A percentile compares a stretch with the other conserved stretches of the same genome.
phyloP scores from a whole-genome alignment of 768 basidiomycete species.

The Xerocomellus amylosporus region DNA sequence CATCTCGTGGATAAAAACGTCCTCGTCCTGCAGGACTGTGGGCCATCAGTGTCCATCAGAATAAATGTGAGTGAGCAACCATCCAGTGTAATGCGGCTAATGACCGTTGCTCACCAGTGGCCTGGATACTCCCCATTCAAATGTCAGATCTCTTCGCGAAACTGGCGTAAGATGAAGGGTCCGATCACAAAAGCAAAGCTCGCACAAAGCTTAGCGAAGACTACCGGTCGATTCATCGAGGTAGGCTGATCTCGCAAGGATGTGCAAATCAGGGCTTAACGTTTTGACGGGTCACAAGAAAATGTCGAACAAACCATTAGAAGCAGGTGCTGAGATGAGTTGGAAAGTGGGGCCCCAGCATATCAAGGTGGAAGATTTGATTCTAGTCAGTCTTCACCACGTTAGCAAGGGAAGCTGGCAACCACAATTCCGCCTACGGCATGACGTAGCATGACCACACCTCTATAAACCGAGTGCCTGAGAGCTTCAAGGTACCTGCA shows the following conservation, averaged over 20 bases:
- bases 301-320: slow-evolving; percentile 45
- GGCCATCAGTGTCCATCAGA: slow-evolving; percentile 71
- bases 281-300: slow-evolving; percentile 39
- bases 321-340: slow-evolving; percentile 49
- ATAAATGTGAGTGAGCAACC: slow-evolving; percentile 47
- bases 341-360: slow-evolving; percentile 57
- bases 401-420: slow-evolving; percentile 80
- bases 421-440: slow-evolving; percentile 56
- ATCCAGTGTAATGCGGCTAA: background rate
- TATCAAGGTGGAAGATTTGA: slow-evolving; percentile 61
- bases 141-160: slow-evolving; percentile 69
- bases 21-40: slow-evolving; percentile 60
- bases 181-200: slow-evolving; percentile 70
- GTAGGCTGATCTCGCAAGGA: slow-evolving; percentile 34
- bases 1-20: slow-evolving; percentile 54
- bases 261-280: background rate
- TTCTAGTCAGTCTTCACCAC: slow-evolving; percentile 73
- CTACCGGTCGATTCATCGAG: slow-evolving; percentile 60
- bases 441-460: slow-evolving; percentile 1
- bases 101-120: slow-evolving; percentile 46
- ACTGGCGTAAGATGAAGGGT: slow-evolving; percentile 68
- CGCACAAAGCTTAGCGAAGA: slow-evolving; percentile 68
- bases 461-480: background rate
- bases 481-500: background rate
- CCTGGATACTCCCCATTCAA: slow-evolving; percentile 74